phyloP scores from a whole-genome alignment of 352 stramenopile genomes.

The Globisporangium alternatum region DNA sequence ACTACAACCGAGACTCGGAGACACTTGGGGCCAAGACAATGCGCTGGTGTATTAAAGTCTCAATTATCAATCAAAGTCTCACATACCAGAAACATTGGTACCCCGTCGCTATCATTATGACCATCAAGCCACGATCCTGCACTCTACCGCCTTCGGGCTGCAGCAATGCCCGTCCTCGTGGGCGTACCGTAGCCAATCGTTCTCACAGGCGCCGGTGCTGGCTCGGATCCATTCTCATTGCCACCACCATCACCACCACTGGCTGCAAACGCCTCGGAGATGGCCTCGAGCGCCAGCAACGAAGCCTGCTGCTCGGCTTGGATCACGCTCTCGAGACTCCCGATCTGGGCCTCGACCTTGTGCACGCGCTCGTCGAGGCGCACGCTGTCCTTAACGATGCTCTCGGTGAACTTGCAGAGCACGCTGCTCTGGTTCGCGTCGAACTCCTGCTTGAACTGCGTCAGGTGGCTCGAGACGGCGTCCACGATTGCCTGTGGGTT shows the following conservation, averaged over 20 bases:
- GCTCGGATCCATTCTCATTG: background rate
- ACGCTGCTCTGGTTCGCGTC: constrained; percentile 44
- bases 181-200: background rate
- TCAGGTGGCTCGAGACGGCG: constrained; percentile 50
- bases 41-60: no score
- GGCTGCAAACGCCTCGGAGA: constrained; percentile 54
- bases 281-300: constrained; percentile 61
- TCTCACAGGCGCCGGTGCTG: background rate
- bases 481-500: constrained; percentile 47
- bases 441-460: constrained; percentile 64
- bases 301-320: constrained; percentile 71
- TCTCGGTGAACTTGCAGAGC: constrained; percentile 52
- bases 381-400: constrained; percentile 39
- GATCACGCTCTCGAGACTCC: constrained; percentile 47
- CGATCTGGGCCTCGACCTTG: constrained; percentile 54
- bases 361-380: constrained; percentile 53
- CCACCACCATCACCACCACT: background rate
- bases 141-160: background rate
- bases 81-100: background rate
- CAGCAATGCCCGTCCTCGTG: background rate
- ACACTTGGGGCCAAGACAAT: no score
- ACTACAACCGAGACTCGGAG: background rate
- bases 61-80: background rate
- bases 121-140: background rate
- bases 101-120: background rate